Evolutionary conservation across 495 filamentous ascomycete genomes (phyloP), one percentile per base, ranked within the genome.

Genomic region (Letharia columbiana): DNA sequence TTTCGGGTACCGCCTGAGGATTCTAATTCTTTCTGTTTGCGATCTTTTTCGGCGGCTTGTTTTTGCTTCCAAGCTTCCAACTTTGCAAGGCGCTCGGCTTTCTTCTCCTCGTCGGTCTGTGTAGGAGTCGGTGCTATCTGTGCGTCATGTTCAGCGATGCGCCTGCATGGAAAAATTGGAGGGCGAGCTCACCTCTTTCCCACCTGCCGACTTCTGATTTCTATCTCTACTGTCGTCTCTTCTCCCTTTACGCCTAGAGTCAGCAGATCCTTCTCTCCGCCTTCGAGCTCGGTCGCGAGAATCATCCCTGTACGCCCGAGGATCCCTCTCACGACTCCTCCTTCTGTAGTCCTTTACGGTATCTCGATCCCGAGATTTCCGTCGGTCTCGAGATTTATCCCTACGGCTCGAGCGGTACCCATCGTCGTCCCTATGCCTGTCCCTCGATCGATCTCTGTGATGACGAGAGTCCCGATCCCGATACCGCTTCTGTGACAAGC

Each of bases 31-130:
- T 87, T 87, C 73, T 90, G 86, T 70, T 91, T 91, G 59, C 82
- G 82, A 71, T 89, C 89, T 69, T 89, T 87, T 71, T 91, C 85
- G 47, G 89, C 91, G 23, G 84, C 84, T 68, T 91, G 88, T 70
- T 95, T 94, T 74, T 89, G 86, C 75, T 95, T 96, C 91, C 92
- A 96, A 68, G 91, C 90, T 74, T 92, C 89, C 42, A 96, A 74
- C 67, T 91, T 93, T 40, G 91, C 90, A 44, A 92, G 80, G 61
- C 89, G 80, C 73, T 95, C 90, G 57, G 86, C 89, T 72, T 91
- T 90, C 73, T 94, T 93, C 50, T 94, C 88, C 63, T 89, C 89
- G 67, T 92, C 91, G 23, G 88, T 84, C 70, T 84, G 84, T 41
- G 79, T 76, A 64, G 87, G 79, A 23, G 85, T 79, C 42, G 77